These are phyloP conservation scores for Cercospora sp. DNA, from an alignment of 2,329 filamentous ascomycete species.

Conservation along the genomic window DNA sequence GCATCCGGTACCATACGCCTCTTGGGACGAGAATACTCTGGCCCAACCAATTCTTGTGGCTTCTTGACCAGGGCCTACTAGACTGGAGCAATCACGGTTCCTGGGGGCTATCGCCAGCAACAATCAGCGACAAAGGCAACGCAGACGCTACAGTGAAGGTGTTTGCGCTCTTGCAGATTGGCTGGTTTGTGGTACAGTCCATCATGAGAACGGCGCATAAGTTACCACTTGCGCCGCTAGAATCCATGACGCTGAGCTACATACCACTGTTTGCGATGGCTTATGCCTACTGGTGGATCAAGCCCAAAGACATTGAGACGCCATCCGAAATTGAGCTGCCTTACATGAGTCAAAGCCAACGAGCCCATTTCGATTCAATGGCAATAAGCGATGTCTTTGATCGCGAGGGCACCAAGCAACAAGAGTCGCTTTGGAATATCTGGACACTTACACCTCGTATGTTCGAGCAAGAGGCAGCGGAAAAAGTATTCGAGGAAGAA, in stretches of 20 bases:
- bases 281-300: slow-evolving; percentile 42
- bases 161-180: slow-evolving; percentile 35
- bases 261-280: slow-evolving; percentile 41
- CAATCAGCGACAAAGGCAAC: slow-evolving; percentile 40
- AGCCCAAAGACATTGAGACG: slow-evolving; percentile 42
- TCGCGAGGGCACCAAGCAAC: slow-evolving; percentile 29
- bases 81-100: slow-evolving; percentile 32
- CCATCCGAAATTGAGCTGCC: slow-evolving; percentile 37
- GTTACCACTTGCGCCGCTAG: slow-evolving; percentile 40
- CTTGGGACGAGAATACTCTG: slow-evolving; percentile 36
- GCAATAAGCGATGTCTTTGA: slow-evolving; percentile 36
- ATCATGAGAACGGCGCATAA: slow-evolving; percentile 37
- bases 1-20: slow-evolving; percentile 35
- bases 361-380: slow-evolving; percentile 32
- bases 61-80: slow-evolving; percentile 35
- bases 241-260: slow-evolving; percentile 42
- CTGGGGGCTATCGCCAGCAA: slow-evolving; percentile 35
- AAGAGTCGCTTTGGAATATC: slow-evolving; percentile 32
- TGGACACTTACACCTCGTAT: slow-evolving; percentile 39
- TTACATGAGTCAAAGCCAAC: slow-evolving; percentile 31
- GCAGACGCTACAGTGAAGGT: slow-evolving; percentile 39
- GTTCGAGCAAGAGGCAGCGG: slow-evolving; percentile 32
- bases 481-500: slow-evolving; percentile 9
- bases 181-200: slow-evolving; percentile 39
- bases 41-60: slow-evolving; percentile 40